Base-by-base conservation (phyloP, 2,329 filamentous ascomycete species). In the Aspergillus sclerotialis region DNA sequence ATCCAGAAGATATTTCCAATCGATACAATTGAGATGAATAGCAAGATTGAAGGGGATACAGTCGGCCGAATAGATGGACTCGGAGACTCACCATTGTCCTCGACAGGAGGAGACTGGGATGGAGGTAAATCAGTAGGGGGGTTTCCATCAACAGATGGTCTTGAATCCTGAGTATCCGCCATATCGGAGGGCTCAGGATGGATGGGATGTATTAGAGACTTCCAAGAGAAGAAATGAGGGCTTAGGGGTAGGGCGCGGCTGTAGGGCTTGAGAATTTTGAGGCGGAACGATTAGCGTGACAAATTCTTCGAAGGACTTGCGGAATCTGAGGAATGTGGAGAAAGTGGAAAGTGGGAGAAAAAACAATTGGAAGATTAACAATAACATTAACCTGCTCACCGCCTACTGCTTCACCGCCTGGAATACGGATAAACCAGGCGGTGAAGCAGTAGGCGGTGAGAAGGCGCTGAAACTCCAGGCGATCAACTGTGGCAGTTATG, bases 151-250 rank as follows among this genome's bases (percentile, higher is more conserved):
- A 54, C 43, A 38, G 55, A 48, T 35, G 53, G 39, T 29, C 35
- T 43, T 40, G 45, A 39, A 30, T 43, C 56, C 42, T 37, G 46
- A 28, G 55, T 48, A 43, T 57, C 53, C 41, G 53, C 53, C 59
- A 63, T 63, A 36, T 32, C 47, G 45, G 48, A 38, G 32, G 42
- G 40, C 40, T 45, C 36, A 37, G 43, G 42, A 35, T 41, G 39
- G 36, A 40, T 37, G 43, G 39, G 44, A 46, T 42, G 37, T 39
- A 40, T 39, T 48, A 39, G 49, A 43, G 51, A 52, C 53, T 61
- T 63, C 62, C 63, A 52, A 56, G 60, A 65, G 57, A 49, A 65
- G 62, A 63, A 65, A 65, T 65, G 53, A 65, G 63, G 63, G 63
- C 60, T 65, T 65, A 65, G 62, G 62, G 61, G 49, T 64, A 66